Base-by-base conservation (phyloP, 495 filamentous ascomycete species). In the Trichoderma asperelloides region DNA sequence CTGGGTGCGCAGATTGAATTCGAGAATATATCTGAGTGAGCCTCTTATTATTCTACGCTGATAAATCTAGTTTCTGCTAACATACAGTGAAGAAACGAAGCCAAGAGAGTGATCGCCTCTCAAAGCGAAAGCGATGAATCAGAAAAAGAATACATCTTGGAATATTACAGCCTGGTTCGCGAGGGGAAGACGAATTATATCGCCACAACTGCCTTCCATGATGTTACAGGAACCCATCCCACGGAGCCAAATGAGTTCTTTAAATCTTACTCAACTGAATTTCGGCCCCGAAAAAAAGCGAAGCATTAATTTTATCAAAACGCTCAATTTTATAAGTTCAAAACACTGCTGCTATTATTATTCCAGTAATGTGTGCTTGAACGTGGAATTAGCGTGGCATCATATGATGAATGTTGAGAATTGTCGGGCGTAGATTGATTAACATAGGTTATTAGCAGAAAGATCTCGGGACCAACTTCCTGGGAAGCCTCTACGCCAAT, bases 131-230 rank as follows among this genome's bases (percentile, higher is more conserved):
- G 74, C 43, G 83, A 85, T 64, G 73, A 79, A 1, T 76, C 80
- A 2, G 83, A 86, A 71, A 75, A 81, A 66, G 68, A 85, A 70
- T 85, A 82, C 69, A 68, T 86, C 43, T 78, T 86, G 12, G 83
- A 87, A 69, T 86, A 86, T 71, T 86, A 84, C 73, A 79, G 81
- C 23, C 76, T 87, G 16, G 85, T 86, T 4, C 75, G 82, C 25
- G 85, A 85, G 68, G 85, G 85, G 12, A 86, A 85, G 75, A 85
- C 84, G 0, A 86, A 86, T 73, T 86, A 86, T 71, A 81, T 86
- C 68, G 77, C 84, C 13, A 87, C 84, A 0, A 77, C 77, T 4
- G 79, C 83, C 0, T 86, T 85, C 71, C 80, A 83, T 51, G 77
- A 85, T 63, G 75, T 85, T 15, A 85, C 85, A 0, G 82, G 80